A percentile compares a stretch with the other conserved stretches of the same genome.
Conservation (phyloP, 176 grass and related monocot genomes). For the Musa itinerans region DNA sequence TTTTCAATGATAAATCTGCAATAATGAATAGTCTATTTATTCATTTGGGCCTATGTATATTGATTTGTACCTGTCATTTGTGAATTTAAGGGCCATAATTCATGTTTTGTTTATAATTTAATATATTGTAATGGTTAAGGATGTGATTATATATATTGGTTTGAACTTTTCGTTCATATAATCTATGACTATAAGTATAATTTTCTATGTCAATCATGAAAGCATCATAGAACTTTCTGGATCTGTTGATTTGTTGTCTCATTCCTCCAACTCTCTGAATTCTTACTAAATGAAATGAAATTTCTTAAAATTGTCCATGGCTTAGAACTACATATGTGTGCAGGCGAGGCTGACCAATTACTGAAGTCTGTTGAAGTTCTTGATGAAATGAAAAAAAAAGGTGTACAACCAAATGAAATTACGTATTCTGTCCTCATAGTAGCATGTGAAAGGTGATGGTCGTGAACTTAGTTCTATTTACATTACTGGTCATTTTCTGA, state of each 20-base stretch:
- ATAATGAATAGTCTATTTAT: too few relatives aligned
- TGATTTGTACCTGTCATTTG: too few relatives aligned
- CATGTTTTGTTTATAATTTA: too few relatives aligned
- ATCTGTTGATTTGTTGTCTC: not conserved
- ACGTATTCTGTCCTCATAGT: conserved; percentile 87
- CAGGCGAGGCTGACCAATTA: conserved; percentile 83
- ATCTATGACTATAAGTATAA: not conserved
- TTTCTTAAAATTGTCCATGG: not conserved
- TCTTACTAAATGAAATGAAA: not conserved
- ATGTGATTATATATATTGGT: not conserved
- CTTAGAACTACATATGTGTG: conserved; percentile 29
- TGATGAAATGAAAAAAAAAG: conserved; percentile 60
- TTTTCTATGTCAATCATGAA: not conserved
- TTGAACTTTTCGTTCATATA: not conserved
- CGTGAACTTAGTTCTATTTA: conserved; percentile 27
- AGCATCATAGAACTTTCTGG: not conserved
- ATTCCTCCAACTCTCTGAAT: not conserved
- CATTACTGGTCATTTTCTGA: conserved; percentile 23
- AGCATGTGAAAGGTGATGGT: conserved; percentile 80
- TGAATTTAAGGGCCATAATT: too few relatives aligned
- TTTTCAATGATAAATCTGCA: too few relatives aligned
- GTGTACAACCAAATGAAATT: conserved; percentile 75
- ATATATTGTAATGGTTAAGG: not conserved
- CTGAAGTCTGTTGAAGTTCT: conserved; percentile 54
- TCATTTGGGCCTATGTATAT: too few relatives aligned